These are phyloP conservation scores for Vitis rupestris DNA, from an alignment of 164 flowering plant genomes.

Conservation along the genomic window DNA sequence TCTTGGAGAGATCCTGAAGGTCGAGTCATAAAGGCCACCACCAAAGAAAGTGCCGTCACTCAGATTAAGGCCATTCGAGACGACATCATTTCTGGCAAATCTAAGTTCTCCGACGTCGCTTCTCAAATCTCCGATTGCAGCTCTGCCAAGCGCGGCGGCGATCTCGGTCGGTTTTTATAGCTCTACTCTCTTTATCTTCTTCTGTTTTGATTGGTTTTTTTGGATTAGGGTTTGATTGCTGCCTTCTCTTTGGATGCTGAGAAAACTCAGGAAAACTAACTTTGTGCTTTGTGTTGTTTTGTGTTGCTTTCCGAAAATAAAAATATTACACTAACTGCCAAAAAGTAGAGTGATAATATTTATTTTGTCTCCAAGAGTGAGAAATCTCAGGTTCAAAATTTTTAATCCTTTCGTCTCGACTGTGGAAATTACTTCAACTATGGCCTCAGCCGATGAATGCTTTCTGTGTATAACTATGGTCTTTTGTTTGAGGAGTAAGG, in stretches of 20 bases:
- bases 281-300: too few species aligned
- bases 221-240: not conserved
- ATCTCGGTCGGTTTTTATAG: constrained; percentile 62
- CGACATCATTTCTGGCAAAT: constrained; percentile 69
- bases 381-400: too few species aligned
- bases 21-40: constrained; percentile 56
- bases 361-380: too few species aligned
- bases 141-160: constrained; percentile 99
- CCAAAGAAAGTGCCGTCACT: constrained; percentile 65
- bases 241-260: not conserved
- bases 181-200: not conserved
- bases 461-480: too few species aligned
- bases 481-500: too few species aligned
- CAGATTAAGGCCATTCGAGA: constrained; percentile 69
- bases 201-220: not conserved
- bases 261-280: not conserved
- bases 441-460: too few species aligned
- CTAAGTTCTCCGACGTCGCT: constrained; percentile 75
- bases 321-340: too few species aligned
- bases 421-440: too few species aligned
- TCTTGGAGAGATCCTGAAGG: constrained; percentile 99
- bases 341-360: too few species aligned
- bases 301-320: too few species aligned
- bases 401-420: too few species aligned
- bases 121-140: constrained; percentile 76